Conservation (phyloP, 2,329 filamentous ascomycete species). For the Aspergillus aculeatus region DNA sequence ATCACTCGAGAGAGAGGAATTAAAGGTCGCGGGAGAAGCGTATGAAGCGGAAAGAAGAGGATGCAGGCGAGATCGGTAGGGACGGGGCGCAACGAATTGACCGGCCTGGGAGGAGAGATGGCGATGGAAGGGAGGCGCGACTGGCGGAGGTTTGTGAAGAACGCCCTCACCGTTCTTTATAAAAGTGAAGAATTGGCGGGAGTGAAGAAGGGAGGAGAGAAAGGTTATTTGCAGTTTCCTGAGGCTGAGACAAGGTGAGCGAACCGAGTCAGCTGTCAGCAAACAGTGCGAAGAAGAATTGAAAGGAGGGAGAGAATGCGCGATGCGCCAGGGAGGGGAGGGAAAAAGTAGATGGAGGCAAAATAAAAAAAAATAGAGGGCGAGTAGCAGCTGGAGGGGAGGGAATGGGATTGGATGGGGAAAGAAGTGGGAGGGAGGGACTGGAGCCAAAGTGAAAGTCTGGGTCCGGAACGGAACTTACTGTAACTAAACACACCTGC, state of each 20-base stretch:
- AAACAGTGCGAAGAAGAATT: neutral
- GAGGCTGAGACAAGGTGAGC: conserved; percentile 4
- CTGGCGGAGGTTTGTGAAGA: neutral
- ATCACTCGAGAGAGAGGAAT: conserved; percentile 5
- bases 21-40: neutral
- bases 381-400: too few relatives aligned
- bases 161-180: conserved; percentile 3
- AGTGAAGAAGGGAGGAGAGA: neutral
- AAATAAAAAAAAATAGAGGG: neutral
- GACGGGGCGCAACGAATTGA: conserved; percentile 1
- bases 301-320: neutral
- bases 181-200: neutral
- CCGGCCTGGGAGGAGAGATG: conserved; percentile 1
- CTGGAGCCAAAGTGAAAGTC: neutral
- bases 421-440: conserved; percentile 1
- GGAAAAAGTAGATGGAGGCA: neutral
- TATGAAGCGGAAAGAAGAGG: conserved; percentile 6
- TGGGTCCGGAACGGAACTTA: neutral
- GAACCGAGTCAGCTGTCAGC: conserved; percentile 1
- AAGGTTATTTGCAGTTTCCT: neutral
- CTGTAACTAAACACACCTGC: neutral
- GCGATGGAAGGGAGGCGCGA: conserved; percentile 2
- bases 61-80: neutral
- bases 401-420: neutral
- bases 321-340: neutral